These are phyloP conservation scores for Margaritispora aquatica DNA, from an alignment of 495 filamentous ascomycete genomes.

Conservation along the genomic window DNA sequence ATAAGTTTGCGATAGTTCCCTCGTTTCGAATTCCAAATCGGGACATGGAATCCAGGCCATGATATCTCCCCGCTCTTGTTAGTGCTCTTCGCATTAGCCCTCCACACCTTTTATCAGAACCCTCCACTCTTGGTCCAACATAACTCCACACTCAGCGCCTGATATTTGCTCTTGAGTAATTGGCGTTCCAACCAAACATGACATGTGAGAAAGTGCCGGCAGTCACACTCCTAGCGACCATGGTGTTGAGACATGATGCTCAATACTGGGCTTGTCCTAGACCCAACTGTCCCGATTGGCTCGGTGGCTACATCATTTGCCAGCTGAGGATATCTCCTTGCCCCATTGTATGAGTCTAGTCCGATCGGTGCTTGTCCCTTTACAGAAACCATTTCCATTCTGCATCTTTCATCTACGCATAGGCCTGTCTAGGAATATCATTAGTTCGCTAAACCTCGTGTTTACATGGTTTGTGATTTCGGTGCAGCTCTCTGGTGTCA, in stretches of 20 bases:
- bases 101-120: conserved; percentile 21
- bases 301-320: background rate
- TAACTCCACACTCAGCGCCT: conserved; percentile 20
- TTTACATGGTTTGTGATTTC: conserved; percentile 8
- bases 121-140: conserved; percentile 20
- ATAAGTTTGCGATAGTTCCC: background rate
- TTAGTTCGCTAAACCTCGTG: conserved; percentile 1
- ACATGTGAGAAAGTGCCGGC: conserved; percentile 8
- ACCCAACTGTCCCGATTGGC: conserved; percentile 1
- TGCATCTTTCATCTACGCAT: background rate
- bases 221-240: conserved; percentile 3
- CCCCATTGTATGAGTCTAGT: background rate
- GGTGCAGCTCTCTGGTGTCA: conserved; percentile 2
- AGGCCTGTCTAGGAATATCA: conserved; percentile 3
- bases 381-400: conserved; percentile 26
- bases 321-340: background rate
- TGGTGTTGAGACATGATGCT: background rate
- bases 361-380: conserved; percentile 16
- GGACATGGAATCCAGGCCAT: conserved; percentile 21
- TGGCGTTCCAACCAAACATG: conserved; percentile 6
- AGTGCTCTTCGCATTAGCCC: conserved; percentile 14
- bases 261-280: background rate
- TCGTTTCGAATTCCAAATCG: conserved; percentile 21
- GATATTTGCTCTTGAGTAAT: conserved; percentile 18
- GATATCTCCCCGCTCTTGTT: conserved; percentile 17